Conservation (phyloP, 768 basidiomycete genomes). For the Pulveroboletus sp. region DNA sequence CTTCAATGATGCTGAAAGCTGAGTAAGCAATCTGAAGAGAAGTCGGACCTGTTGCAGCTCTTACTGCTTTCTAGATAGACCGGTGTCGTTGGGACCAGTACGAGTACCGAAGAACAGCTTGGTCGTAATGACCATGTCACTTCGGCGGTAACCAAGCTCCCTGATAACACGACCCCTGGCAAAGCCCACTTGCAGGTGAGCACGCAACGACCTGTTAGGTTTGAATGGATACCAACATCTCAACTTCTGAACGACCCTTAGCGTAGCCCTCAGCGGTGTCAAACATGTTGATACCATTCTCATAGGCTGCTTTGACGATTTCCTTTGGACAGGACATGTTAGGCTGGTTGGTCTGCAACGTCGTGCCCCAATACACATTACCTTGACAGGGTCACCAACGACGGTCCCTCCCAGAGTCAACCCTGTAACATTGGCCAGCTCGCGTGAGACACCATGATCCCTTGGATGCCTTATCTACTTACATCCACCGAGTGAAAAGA, state of each 20-base stretch:
- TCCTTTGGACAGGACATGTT: conserved; percentile 31
- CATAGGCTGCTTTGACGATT: conserved; percentile 52
- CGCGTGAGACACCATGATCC: neutral
- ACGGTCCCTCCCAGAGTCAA: conserved; percentile 48
- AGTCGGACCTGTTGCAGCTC: neutral
- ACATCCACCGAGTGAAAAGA: conserved; percentile 55
- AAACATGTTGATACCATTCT: conserved; percentile 51
- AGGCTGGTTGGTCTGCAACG: neutral
- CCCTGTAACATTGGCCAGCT: conserved; percentile 26
- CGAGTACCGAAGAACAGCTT: conserved; percentile 58
- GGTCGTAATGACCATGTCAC: conserved; percentile 52
- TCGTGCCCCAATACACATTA: conserved; percentile 8
- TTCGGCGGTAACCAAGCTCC: conserved; percentile 49
- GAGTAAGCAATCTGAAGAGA: neutral
- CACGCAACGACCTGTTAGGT: too few relatives aligned
- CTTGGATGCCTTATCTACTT: conserved; percentile 1
- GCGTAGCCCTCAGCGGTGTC: conserved; percentile 47
- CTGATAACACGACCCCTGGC: conserved; percentile 50
- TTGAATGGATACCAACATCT: conserved; percentile 37
- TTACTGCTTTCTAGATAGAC: conserved; percentile 34
- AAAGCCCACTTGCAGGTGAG: neutral
- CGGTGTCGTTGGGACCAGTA: conserved; percentile 42
- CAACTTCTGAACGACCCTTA: conserved; percentile 48
- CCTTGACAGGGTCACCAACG: conserved; percentile 52
- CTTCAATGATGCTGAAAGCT: conserved; percentile 49